phyloP scores from a whole-genome alignment of 2,329 filamentous ascomycete species.

The Diaporthe helianthi region DNA sequence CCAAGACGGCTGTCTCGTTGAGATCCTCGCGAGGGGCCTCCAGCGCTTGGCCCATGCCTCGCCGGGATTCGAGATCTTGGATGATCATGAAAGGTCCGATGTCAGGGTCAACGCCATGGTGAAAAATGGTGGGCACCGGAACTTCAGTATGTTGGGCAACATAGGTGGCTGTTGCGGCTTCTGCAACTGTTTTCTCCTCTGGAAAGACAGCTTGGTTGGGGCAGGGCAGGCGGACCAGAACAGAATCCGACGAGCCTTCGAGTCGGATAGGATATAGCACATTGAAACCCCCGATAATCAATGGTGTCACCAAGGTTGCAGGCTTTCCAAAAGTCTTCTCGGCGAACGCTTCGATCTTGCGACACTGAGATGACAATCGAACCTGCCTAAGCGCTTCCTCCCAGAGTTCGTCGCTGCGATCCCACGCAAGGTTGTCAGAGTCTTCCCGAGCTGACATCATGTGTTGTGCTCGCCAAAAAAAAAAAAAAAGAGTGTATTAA shows the following conservation, averaged over 20 bases:
- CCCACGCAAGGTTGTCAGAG: slow-evolving; percentile 43
- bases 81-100: not conserved
- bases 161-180: not conserved
- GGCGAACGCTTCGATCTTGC: not conserved
- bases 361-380: slow-evolving; percentile 34
- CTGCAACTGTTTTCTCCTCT: slow-evolving; percentile 1
- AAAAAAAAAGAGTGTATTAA: no score
- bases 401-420: slow-evolving; percentile 41
- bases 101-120: slow-evolving; percentile 5
- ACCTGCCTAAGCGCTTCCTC: slow-evolving; percentile 39
- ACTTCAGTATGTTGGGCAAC: not conserved
- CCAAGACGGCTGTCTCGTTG: not conserved
- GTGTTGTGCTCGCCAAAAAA: not conserved
- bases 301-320: not conserved
- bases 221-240: slow-evolving; percentile 4
- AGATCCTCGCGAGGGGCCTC: not conserved
- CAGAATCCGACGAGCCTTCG: not conserved
- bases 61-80: not conserved
- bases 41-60: not conserved
- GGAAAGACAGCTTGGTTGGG: not conserved
- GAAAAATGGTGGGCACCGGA: not conserved
- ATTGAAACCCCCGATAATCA: slow-evolving; percentile 10
- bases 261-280: slow-evolving; percentile 11
- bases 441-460: slow-evolving; percentile 41
- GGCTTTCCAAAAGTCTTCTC: not conserved